Evolutionary conservation across 495 filamentous ascomycete species (phyloP), one percentile per base, ranked within the genome.

Genomic region (Daldinia childiae): DNA sequence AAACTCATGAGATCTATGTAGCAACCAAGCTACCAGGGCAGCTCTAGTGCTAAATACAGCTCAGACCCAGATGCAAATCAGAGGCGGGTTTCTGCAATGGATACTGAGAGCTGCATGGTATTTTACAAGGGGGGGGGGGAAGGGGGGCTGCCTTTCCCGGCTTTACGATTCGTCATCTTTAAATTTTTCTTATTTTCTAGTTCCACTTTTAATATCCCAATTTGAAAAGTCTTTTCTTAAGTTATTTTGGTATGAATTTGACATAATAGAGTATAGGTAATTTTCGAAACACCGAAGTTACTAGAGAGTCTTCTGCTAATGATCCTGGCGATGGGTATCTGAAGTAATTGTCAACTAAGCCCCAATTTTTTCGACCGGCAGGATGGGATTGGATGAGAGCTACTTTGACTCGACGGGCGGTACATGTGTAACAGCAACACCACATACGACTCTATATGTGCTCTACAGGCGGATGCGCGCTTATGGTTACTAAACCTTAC

Each of bases 381-480:
- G 71, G 66, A 65, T 69, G 57, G 52, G 48, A 62, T 63, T 63
- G 58, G 38, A 63, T 63, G 48, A 68, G 61, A 58, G 36, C 63
- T 67, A 74, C 54, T 21, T 19, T n/a, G 62, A 71, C 67, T 70
- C 71, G 59, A 73, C 15, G 60, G 26, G 66, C 17, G 45, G 59
- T 58, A 63, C 58, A 56, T 48, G 71, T 71, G 71, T 74, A 41
- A 74, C 71, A 24, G 63, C 62, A 51, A 71, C 71, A 70, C 71
- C 26, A 65, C 67, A 71, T 70, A 60, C 62, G 58, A 74, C 45
- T 70, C 56, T 62, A 58, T 27, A 14, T 51, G 41, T 66, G 54
- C 63, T 67, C 71, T 60, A 56, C 62, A 74, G 71, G 62, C 71
- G 71, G 71, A 71, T 74, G 64, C 71, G 59, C 59, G 67, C 71